Evolutionary conservation across 202 grass and related monocot genomes (phyloP).

Genomic region (Hordeum pubiflorum): DNA sequence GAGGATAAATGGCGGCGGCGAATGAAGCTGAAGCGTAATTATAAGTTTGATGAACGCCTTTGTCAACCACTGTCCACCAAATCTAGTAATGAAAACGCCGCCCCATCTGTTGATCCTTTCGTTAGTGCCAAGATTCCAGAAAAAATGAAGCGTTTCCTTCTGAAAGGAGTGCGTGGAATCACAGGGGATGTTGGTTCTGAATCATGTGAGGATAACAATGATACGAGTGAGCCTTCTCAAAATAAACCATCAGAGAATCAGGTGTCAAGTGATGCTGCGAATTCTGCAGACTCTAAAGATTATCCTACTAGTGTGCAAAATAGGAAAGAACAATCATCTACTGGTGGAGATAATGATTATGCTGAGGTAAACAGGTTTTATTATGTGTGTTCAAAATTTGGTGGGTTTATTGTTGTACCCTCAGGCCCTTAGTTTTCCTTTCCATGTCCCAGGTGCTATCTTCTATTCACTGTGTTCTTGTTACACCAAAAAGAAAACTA

Average conservation of each 20-base stretch:
- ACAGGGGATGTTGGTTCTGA: conserved; percentile 64
- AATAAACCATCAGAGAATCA: conserved; percentile 38
- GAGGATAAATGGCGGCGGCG: conserved; percentile 91
- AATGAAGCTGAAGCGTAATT: conserved; percentile 86
- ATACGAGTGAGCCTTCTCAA: conserved; percentile 33
- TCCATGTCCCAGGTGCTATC: conserved; percentile 55
- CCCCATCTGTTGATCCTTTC: conserved; percentile 36
- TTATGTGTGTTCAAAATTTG: not conserved
- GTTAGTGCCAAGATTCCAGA: conserved; percentile 53
- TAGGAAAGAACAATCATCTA: conserved; percentile 61
- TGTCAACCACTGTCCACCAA: conserved; percentile 61
- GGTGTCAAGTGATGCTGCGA: conserved; percentile 30
- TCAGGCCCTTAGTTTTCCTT: conserved; percentile 12
- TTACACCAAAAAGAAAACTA: conserved; percentile 91
- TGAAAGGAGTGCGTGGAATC: conserved; percentile 79
- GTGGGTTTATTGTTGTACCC: conserved; percentile 6
- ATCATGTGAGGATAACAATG: conserved; percentile 47
- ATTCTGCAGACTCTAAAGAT: conserved; percentile 35
- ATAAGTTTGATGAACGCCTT: conserved; percentile 84
- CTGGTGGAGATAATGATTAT: conserved; percentile 54
- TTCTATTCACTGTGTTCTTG: conserved; percentile 67
- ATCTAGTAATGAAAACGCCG: conserved; percentile 32
- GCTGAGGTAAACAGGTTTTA: conserved; percentile 50
- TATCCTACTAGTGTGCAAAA: conserved; percentile 60
- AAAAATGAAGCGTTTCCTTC: conserved; percentile 81